Evolutionary conservation across 1,284 basidiomycete species (phyloP).

Genomic region (Mycena citricolor): DNA sequence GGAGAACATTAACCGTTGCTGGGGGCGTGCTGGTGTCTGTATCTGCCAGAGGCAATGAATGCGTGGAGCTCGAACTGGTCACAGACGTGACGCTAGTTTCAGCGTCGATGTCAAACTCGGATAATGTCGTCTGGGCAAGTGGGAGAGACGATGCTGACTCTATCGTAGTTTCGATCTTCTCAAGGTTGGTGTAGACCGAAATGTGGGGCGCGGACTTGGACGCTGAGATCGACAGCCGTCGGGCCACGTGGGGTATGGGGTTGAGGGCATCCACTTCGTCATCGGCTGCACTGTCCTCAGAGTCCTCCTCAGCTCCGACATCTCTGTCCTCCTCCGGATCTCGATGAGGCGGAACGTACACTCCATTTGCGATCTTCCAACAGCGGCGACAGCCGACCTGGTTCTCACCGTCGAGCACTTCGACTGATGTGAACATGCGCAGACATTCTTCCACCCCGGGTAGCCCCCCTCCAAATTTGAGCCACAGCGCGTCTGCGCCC

Average conservation of each 20-base stretch:
- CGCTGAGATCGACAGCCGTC: conserved; percentile 24
- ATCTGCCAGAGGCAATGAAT: conserved; percentile 14
- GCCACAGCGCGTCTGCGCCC: conserved; percentile 39
- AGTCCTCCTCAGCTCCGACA: conserved; percentile 34
- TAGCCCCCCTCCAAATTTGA: conserved; percentile 47
- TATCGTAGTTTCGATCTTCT: conserved; percentile 21
- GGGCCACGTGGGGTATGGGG: conserved; percentile 7
- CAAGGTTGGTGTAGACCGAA: conserved; percentile 22
- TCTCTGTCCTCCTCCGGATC: conserved; percentile 25
- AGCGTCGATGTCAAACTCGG: conserved; percentile 20
- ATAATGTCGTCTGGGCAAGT: conserved; percentile 16
- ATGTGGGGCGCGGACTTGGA: conserved; percentile 32
- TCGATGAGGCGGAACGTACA: conserved; percentile 36
- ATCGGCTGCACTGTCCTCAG: conserved; percentile 36
- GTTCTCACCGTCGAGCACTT: conserved; percentile 90
- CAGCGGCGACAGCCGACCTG: conserved; percentile 90
- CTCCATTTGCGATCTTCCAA: conserved; percentile 83
- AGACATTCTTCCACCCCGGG: conserved; percentile 73
- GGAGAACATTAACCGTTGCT: conserved; percentile 16
- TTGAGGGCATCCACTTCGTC: conserved; percentile 22
- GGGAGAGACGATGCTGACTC: conserved; percentile 22
- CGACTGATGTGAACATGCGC: conserved; percentile 85
- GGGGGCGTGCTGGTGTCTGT: conserved; percentile 18
- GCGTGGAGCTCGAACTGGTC: conserved; percentile 19
- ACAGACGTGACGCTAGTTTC: conserved; percentile 17